Evolutionary conservation across 208 protist species (phyloP).

Genomic region (Trypanosoma brucei): DNA sequence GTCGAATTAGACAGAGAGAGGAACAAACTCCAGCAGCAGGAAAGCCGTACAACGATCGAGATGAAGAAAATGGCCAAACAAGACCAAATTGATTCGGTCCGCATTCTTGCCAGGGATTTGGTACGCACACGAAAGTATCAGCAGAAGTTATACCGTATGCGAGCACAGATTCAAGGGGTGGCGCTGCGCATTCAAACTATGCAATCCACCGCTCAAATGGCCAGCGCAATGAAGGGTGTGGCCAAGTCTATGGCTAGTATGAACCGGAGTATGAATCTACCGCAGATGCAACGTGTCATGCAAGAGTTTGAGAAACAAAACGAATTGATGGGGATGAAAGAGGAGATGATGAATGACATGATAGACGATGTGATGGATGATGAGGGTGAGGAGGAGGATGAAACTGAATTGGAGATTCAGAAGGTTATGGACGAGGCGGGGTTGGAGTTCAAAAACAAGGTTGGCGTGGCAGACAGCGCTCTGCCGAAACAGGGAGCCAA

Average conservation of each 20-base stretch:
- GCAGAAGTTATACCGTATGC: constrained; percentile 97
- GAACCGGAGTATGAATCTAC: constrained; percentile 97
- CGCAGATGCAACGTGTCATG: constrained; percentile 97
- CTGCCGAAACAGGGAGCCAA: constrained; percentile 42
- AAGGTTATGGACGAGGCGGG: constrained; percentile 91
- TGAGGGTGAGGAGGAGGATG: constrained; percentile 87
- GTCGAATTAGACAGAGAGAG: constrained; percentile 96
- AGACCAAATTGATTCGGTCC: constrained; percentile 93
- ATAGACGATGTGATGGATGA: constrained; percentile 91
- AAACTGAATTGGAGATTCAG: constrained; percentile 87
- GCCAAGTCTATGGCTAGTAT: constrained; percentile 91
- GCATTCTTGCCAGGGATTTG: constrained; percentile 98
- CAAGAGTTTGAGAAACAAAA: constrained; percentile 97
- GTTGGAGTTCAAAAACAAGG: constrained; percentile 82
- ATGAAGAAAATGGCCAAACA: constrained; percentile 96
- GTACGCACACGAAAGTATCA: constrained; percentile 94
- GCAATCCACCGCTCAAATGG: constrained; percentile 87
- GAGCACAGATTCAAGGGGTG: constrained; percentile 95
- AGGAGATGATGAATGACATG: constrained; percentile 97
- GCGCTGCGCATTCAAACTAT: constrained; percentile 94
- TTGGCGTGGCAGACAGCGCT: constrained; percentile 45
- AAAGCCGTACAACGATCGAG: constrained; percentile 95
- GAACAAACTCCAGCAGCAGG: constrained; percentile 90
- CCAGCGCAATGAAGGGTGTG: constrained; percentile 89
- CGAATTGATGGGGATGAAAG: constrained; percentile 98